A percentile compares a stretch with the other conserved stretches of the same genome.
Evolutionary conservation across 2,329 filamentous ascomycete genomes (phyloP).

Genomic region (Aspergillus novoparasiticus): DNA sequence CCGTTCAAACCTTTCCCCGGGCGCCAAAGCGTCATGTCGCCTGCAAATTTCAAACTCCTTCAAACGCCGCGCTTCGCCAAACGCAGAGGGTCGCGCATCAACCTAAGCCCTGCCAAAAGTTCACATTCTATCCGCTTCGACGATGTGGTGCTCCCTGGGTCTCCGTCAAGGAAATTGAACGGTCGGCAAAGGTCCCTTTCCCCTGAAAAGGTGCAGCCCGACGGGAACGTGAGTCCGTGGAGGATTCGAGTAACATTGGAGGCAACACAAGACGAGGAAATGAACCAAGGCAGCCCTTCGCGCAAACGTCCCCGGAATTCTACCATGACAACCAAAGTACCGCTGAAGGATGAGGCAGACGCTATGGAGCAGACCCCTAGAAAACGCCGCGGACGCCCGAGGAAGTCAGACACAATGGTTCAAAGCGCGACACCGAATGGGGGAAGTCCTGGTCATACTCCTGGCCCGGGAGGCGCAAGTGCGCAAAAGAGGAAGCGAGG

Average conservation of each 20-base stretch:
- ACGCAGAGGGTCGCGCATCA: slow-evolving; percentile 37
- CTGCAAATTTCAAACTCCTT: slow-evolving; percentile 34
- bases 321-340: slow-evolving; percentile 44
- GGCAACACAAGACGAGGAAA: slow-evolving; percentile 47
- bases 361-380: slow-evolving; percentile 41
- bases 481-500: slow-evolving; percentile 40
- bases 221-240: slow-evolving; percentile 50
- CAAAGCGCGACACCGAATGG: slow-evolving; percentile 39
- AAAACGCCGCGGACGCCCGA: slow-evolving; percentile 45
- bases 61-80: slow-evolving; percentile 32
- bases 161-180: slow-evolving; percentile 36
- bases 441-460: slow-evolving; percentile 35
- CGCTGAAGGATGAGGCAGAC: slow-evolving; percentile 42
- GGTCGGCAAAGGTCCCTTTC: slow-evolving; percentile 35
- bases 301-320: slow-evolving; percentile 35
- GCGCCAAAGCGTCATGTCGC: slow-evolving; percentile 44
- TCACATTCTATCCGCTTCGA: slow-evolving; percentile 45
- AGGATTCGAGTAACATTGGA: slow-evolving; percentile 52
- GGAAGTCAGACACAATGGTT: slow-evolving; percentile 41
- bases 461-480: slow-evolving; percentile 31
- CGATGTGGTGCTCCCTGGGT: slow-evolving; percentile 45
- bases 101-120: slow-evolving; percentile 39
- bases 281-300: slow-evolving; percentile 32
- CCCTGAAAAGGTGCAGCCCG: slow-evolving; percentile 40
- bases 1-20: slow-evolving; percentile 42